These are phyloP conservation scores for Colletotrichum sp. DNA, from an alignment of 2,329 filamentous ascomycete species.

Conservation along the genomic window DNA sequence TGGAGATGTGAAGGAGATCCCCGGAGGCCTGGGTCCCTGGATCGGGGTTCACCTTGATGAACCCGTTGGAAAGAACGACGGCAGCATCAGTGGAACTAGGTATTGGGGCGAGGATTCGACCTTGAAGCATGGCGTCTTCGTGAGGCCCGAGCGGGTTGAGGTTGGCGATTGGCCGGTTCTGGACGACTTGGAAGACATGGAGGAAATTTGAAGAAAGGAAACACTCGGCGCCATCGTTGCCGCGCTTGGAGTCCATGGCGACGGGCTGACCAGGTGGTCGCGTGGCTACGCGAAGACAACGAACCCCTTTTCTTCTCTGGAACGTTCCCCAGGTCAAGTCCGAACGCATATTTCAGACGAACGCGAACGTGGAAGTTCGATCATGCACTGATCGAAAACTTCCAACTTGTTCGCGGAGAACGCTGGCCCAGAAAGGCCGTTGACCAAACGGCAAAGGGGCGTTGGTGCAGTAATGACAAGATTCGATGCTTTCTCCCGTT, in stretches of 20 bases:
- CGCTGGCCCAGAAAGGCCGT: not conserved
- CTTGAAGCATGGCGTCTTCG: conserved; percentile 78
- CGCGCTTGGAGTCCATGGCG: not conserved
- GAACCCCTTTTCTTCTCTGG: conserved; percentile 4
- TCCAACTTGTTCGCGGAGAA: not conserved
- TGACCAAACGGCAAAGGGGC: not conserved
- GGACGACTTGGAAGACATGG: conserved; percentile 79
- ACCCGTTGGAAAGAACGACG: conserved; percentile 83
- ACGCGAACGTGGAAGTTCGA: conserved; percentile 6
- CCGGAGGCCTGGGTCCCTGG: conserved; percentile 69
- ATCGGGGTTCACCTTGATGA: conserved; percentile 79
- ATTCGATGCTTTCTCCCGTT: conserved; percentile 17
- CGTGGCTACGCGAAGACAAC: not conserved
- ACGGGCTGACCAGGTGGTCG: not conserved
- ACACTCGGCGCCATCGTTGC: not conserved
- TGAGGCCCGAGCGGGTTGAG: conserved; percentile 79
- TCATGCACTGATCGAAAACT: not conserved
- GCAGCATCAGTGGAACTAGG: conserved; percentile 67
- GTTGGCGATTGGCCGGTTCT: conserved; percentile 74
- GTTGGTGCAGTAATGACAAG: conserved; percentile 10
- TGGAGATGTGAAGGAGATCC: conserved; percentile 77
- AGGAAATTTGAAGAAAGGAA: conserved; percentile 63
- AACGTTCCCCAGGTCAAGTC: conserved; percentile 5
- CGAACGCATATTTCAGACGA: conserved; percentile 8
- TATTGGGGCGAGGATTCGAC: conserved; percentile 73